phyloP scores from a whole-genome alignment of 306 rosid genomes.

The Dalbergia cochinchinensis region DNA sequence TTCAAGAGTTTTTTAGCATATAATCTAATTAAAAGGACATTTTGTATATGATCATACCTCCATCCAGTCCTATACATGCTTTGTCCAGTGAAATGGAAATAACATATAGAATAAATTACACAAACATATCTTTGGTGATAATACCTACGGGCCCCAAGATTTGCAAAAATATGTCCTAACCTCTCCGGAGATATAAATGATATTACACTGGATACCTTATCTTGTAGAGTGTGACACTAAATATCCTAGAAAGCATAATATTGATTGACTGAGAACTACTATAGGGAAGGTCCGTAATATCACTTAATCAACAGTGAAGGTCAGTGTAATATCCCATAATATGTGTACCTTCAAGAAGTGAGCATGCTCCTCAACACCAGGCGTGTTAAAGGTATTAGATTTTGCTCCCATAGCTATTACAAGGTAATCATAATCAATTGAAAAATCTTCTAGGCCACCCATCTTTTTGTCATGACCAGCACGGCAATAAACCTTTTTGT shows the following conservation, averaged over 20 bases:
- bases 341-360: constrained; percentile 81
- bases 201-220: too few relatives aligned
- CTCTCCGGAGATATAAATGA: too few relatives aligned
- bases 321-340: too few relatives aligned
- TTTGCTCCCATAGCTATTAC: constrained; percentile 83
- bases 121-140: too few relatives aligned
- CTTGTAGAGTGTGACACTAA: too few relatives aligned
- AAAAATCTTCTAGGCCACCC: constrained; percentile 69
- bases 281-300: too few relatives aligned
- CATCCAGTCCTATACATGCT: not conserved
- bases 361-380: constrained; percentile 88
- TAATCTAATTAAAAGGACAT: constrained; percentile 2
- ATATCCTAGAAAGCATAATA: too few relatives aligned
- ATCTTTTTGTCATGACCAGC: constrained; percentile 52
- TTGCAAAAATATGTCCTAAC: too few relatives aligned
- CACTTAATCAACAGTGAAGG: too few relatives aligned
- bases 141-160: too few relatives aligned
- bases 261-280: too few relatives aligned
- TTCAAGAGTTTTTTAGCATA: constrained; percentile 16
- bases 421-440: constrained; percentile 86
- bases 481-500: constrained; percentile 76
- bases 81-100: not conserved
- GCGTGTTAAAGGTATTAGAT: constrained; percentile 94
- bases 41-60: not conserved
- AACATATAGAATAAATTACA: too few relatives aligned